These are phyloP conservation scores for Astrocystis sublimbata DNA, from an alignment of 495 filamentous ascomycete genomes.

Conservation along the genomic window DNA sequence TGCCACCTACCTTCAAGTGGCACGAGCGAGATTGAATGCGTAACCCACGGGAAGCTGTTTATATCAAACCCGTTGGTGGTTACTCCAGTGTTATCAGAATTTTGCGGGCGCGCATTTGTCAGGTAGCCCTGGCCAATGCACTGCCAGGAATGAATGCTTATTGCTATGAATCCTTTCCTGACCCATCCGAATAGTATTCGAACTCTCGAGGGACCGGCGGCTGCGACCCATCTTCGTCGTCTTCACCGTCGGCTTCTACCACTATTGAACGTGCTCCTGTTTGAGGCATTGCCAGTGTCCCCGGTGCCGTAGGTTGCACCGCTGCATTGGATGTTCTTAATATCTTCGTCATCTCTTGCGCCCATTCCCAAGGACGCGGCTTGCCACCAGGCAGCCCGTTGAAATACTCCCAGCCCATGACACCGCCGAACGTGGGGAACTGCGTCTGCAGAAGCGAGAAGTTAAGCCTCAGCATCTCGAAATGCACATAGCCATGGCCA, in stretches of 20 bases:
- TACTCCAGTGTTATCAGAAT: neutral
- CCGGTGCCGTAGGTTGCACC: neutral
- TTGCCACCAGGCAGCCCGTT: conserved; percentile 63
- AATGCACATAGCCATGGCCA: conserved; percentile 52
- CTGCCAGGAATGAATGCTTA: neutral
- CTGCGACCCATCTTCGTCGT: conserved; percentile 4
- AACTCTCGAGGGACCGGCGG: conserved; percentile 2
- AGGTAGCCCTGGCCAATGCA: neutral
- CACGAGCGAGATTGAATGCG: neutral
- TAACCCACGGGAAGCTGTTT: neutral
- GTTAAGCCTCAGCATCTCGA: conserved; percentile 39
- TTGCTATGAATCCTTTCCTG: neutral
- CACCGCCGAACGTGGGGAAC: conserved; percentile 70
- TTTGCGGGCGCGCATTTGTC: neutral
- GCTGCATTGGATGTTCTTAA: conserved; percentile 31
- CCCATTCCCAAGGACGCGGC: conserved; percentile 71
- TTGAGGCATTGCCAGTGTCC: neutral
- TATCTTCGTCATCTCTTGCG: conserved; percentile 57
- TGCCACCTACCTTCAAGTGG: too few species aligned
- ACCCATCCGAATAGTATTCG: conserved; percentile 18
- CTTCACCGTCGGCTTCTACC: conserved; percentile 6
- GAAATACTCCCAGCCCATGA: conserved; percentile 90
- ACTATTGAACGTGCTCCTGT: too few species aligned
- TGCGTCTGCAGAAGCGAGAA: conserved; percentile 45
- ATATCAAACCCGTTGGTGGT: neutral